Evolutionary conservation across 306 rosid genomes (phyloP).

Genomic region (Malus sylvestris): DNA sequence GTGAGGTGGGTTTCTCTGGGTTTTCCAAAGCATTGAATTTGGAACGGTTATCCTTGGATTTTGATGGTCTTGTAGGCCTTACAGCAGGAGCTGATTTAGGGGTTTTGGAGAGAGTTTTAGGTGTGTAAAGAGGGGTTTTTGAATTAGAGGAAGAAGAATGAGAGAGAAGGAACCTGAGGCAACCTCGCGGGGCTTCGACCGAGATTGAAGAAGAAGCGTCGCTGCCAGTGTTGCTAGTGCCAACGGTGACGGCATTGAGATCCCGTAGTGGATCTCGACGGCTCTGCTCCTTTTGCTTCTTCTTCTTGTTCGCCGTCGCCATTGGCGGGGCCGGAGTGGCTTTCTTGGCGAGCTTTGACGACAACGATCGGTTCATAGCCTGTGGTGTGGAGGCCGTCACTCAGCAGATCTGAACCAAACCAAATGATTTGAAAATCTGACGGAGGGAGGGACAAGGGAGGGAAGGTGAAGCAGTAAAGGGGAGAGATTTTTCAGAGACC

Average conservation of each 20-base stretch:
- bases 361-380: slow-evolving; percentile 43
- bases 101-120: slow-evolving; percentile 28
- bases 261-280: slow-evolving; percentile 49
- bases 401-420: slow-evolving; percentile 1
- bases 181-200: slow-evolving; percentile 56
- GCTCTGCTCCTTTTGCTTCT: slow-evolving; percentile 15
- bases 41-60: slow-evolving; percentile 37
- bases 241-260: slow-evolving; percentile 33
- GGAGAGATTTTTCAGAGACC: too few relatives aligned
- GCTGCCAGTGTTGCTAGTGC: slow-evolving; percentile 40
- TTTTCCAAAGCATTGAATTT: slow-evolving; percentile 22
- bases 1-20: slow-evolving; percentile 11
- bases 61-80: slow-evolving; percentile 25
- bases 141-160: slow-evolving; percentile 41
- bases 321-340: slow-evolving; percentile 20
- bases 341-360: slow-evolving; percentile 41
- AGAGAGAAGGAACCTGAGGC: slow-evolving; percentile 63
- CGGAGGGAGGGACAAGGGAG: not conserved
- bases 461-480: not conserved
- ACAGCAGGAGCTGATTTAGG: slow-evolving; percentile 40
- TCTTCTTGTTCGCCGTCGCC: slow-evolving; percentile 21
- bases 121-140: slow-evolving; percentile 30
- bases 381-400: not conserved
- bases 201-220: slow-evolving; percentile 42
- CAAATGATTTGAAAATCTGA: not conserved